Base-by-base conservation (phyloP, 2,329 filamentous ascomycete species). In the Cercospora sp. region DNA sequence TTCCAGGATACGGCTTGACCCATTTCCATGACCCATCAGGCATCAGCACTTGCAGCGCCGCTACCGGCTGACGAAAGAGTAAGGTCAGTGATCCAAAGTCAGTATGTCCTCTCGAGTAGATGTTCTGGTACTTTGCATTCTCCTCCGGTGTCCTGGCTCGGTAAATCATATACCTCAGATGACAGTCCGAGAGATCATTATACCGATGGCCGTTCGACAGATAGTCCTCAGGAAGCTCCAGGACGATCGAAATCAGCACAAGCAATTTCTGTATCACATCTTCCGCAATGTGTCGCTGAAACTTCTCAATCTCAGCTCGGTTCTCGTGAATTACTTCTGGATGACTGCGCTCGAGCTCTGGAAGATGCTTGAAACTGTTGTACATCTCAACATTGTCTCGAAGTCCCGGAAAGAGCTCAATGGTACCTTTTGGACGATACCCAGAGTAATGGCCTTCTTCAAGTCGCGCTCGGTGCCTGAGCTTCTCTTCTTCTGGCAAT, bases 171-270 rank as follows among this genome's bases (percentile, higher is more conserved):
- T 76, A 76, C 26, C 74, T 67, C 3, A 76, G 60, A 59, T 77
- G 75, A 61, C 74, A 75, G 42, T 76, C 74, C 1, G 69, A 72
- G 30, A 85, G 82, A n/a, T 83, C 80, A 1, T 87, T 82, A 75
- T 89, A 90, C 16, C 80, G 81, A 75, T 90, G 88, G 7, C 85
- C 79, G 18, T 82, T 80, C 69, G 86, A 81, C 36, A 90, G 80
- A 65, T 84, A 82, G 2, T 88, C 83, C 73, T 90, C 87, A 0
- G 86, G 85, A 0, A 90, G 79, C 72, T 90, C 83, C 0, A 90
- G 81, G 0, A 89, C 80, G 39, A 89, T 83, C 5, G 88, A 87
- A 63, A 90, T 87, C 1, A 90, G 83, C 0, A 83, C 83, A 9
- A 89, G 82, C 0, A 90, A 80, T 28, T 84, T 84, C 3, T 85